Evolutionary conservation across 345 rosid genomes (phyloP).

Genomic region (Citrus hindsii): DNA sequence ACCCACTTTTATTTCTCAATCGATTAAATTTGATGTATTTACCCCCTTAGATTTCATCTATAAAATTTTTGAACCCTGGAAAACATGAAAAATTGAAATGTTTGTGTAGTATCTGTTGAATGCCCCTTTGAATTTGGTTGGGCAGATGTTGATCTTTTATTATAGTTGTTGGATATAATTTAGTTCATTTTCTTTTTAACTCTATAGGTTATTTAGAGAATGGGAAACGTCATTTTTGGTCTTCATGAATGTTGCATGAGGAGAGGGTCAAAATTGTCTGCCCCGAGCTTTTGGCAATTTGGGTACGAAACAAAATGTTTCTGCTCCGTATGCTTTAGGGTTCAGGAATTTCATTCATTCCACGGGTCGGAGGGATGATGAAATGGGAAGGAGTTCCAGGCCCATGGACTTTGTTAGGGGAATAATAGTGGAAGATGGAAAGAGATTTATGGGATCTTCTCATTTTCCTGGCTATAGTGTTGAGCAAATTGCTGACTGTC

Average conservation of each 20-base stretch:
- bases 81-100: neutral
- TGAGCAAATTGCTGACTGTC: slow-evolving; percentile 59
- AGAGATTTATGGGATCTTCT: slow-evolving; percentile 8
- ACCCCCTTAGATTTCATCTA: no score
- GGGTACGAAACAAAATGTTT: slow-evolving; percentile 18
- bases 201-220: slow-evolving; percentile 25
- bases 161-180: neutral
- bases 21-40: no score
- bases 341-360: slow-evolving; percentile 32
- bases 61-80: neutral
- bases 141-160: neutral
- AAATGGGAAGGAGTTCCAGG: slow-evolving; percentile 17
- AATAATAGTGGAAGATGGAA: slow-evolving; percentile 38
- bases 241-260: slow-evolving; percentile 14
- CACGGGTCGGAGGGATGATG: slow-evolving; percentile 25
- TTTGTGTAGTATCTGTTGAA: neutral
- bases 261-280: slow-evolving; percentile 6
- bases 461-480: slow-evolving; percentile 19
- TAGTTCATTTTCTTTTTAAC: neutral
- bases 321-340: slow-evolving; percentile 22
- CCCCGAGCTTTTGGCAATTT: slow-evolving; percentile 12
- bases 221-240: slow-evolving; percentile 2
- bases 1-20: neutral
- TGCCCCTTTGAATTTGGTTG: neutral
- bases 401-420: slow-evolving; percentile 51